phyloP scores from a whole-genome alignment of 2,329 filamentous ascomycete genomes.

The Fusarium foetens region DNA sequence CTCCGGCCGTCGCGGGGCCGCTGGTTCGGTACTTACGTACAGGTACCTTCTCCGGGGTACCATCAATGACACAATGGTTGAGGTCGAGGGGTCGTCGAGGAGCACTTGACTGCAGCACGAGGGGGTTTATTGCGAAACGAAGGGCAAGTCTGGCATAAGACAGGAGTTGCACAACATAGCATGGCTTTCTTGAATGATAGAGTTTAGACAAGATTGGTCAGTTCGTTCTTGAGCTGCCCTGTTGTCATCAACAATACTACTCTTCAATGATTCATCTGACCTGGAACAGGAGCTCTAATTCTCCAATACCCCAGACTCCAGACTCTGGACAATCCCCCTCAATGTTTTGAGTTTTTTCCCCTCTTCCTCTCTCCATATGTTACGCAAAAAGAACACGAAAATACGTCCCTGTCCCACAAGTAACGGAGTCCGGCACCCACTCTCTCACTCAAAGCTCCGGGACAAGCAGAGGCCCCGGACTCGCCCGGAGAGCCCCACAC shows the following conservation, averaged over 20 bases:
- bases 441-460: conserved; percentile 19
- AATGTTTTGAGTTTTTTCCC: not conserved
- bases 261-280: conserved; percentile 10
- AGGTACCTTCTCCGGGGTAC: conserved; percentile 30
- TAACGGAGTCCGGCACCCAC: conserved; percentile 35
- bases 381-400: conserved; percentile 5
- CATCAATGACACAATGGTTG: conserved; percentile 44
- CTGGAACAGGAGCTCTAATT: not conserved
- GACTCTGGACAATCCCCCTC: conserved; percentile 16
- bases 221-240: conserved; percentile 1
- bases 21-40: conserved; percentile 41
- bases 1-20: conserved; percentile 42
- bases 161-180: conserved; percentile 32
- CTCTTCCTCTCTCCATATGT: not conserved
- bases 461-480: conserved; percentile 32
- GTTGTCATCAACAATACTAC: not conserved
- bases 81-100: conserved; percentile 13
- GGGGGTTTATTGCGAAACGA: conserved; percentile 26
- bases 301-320: conserved; percentile 33
- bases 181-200: conserved; percentile 11
- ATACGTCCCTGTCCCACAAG: conserved; percentile 17
- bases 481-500: conserved; percentile 42
- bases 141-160: conserved; percentile 22
- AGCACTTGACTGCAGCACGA: conserved; percentile 33
- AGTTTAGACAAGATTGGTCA: conserved; percentile 24